Evolutionary conservation across 345 rosid genomes (phyloP).

Genomic region (Kandelia obovata): DNA sequence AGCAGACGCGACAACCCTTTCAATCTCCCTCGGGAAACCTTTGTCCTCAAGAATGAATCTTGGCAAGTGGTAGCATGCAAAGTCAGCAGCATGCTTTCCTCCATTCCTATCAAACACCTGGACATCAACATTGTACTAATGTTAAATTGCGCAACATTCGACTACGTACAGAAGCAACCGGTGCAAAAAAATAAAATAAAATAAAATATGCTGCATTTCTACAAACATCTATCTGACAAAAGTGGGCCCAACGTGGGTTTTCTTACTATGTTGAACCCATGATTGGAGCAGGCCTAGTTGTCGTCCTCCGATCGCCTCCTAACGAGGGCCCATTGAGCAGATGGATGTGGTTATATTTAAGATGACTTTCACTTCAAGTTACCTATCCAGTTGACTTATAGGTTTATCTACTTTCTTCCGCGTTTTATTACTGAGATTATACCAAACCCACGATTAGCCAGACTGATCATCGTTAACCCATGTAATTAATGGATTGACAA

Average conservation of each 20-base stretch:
- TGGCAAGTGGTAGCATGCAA: slow-evolving; percentile 61
- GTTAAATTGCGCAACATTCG: background rate
- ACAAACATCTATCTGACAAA: too few species aligned
- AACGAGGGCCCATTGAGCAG: slow-evolving; percentile 44
- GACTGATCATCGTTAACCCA: too few species aligned
- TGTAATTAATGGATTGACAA: too few species aligned
- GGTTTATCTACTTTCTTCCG: too few species aligned
- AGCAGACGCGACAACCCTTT: slow-evolving; percentile 69
- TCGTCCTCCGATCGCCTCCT: slow-evolving; percentile 37
- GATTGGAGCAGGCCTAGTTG: slow-evolving; percentile 41
- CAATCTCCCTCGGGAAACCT: slow-evolving; percentile 63
- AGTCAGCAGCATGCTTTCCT: slow-evolving; percentile 90
- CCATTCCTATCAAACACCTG: slow-evolving; percentile 91
- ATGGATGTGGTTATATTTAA: slow-evolving; percentile 40
- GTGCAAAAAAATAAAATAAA: too few species aligned
- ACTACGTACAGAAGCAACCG: background rate
- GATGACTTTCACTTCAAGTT: too few species aligned
- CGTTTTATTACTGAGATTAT: too few species aligned
- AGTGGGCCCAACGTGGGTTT: slow-evolving; percentile 2
- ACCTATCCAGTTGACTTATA: too few species aligned
- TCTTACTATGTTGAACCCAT: slow-evolving; percentile 25
- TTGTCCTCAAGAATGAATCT: slow-evolving; percentile 64
- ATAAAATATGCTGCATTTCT: too few species aligned
- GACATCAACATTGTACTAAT: slow-evolving; percentile 1
- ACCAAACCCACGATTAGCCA: too few species aligned